Evolutionary conservation across 768 basidiomycete genomes (phyloP), one percentile per base, ranked within the genome.

Genomic region (Podaxis rugospora): DNA sequence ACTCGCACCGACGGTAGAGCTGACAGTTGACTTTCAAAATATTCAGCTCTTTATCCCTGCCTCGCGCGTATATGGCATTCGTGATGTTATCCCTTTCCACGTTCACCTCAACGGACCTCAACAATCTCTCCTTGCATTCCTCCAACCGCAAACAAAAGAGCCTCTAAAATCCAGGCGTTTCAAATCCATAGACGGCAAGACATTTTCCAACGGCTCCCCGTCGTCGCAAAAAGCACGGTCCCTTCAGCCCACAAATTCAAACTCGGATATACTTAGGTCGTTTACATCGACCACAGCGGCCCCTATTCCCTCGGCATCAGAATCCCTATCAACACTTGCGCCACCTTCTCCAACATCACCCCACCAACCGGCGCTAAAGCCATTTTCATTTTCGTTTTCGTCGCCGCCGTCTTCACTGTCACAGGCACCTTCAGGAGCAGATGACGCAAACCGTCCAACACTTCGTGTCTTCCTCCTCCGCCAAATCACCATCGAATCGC

Each of bases 41-140:
- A 14, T 62, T 47, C 63, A 89, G 88, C 68, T 88, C 11, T 84
- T 89, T 67, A 73, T 88, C 16, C 88, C 88, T 10, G 75, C 77
- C 5, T 78, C 77, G 11, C 80, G 80, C 51, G 77, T 81, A 16
- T 89, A 80, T 70, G 80, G 81, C 6, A 44, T 86, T 32, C 66
- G 74, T 9, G 85, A 88, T 63, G 75, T 73, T 16, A 85, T 89
- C 7, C 86, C 86, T 5, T 84, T 89, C 69, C 85, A 88, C 65
- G 66, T 90, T 16, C 88, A 89, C 64, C 74, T 89, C 37, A 76
- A 76, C 28, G 86, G 80, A 9, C 73, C 74, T 18, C 63, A 76
- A 1, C 66, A 73, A 21, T 80, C 83, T 1, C 74, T 88, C 6
- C 72, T 70, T 21, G 76, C 79, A 16, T 78, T 87, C 64, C 67